Base-by-base conservation (phyloP, 2,329 filamentous ascomycete species). In the Drechmeria coniospora region DNA sequence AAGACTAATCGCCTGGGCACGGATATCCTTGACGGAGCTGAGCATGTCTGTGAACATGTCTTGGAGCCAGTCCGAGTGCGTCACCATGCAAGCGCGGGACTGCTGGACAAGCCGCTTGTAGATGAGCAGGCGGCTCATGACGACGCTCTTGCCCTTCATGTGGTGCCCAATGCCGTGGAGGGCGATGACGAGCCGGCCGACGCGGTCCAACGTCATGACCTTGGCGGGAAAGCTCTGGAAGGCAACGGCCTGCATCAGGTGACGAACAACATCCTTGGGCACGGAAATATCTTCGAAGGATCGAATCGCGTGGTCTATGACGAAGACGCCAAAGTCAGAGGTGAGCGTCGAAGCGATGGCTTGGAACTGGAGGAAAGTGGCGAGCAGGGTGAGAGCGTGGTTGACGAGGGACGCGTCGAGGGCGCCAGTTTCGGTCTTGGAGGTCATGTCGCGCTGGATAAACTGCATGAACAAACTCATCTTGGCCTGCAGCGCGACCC, bases 21-120 rank as follows among this genome's bases (percentile, higher is more conserved):
- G 70, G 25, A 87, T 78, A 22, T 93, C 83, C 41, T 76, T 78
- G 26, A 84, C 59, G 18, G 59, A 72, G 49, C 82, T 84, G 21
- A 92, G 63, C 63, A 94, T 75, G 27, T 83, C 82, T 13, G 73
- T 73, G 36, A 95, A 74, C 13, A 93, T 58, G 47, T 92, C 78
- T 28, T 78, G 65, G 26, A 94, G 61, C 87, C 90, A 98, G 33
- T 81, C 66, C 3, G 68, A 61, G 30, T 83, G 73, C 15, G 65
- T 56, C 11, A 74, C 54, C 75, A 98, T 92, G 14, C 72, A 58
- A 12, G 61, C 53, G 27, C 68, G 75, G 4, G 74, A 69, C 51
- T 92, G 80, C 33, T 69, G 68, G 15, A 93, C 42, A 2, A 98
- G 60, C 29, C 74, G 76, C 36, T 74, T 72, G 47, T 93, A 94